Base-by-base conservation (phyloP, 192 early-diverging fungal genomes). In the Backusella macrospora region DNA sequence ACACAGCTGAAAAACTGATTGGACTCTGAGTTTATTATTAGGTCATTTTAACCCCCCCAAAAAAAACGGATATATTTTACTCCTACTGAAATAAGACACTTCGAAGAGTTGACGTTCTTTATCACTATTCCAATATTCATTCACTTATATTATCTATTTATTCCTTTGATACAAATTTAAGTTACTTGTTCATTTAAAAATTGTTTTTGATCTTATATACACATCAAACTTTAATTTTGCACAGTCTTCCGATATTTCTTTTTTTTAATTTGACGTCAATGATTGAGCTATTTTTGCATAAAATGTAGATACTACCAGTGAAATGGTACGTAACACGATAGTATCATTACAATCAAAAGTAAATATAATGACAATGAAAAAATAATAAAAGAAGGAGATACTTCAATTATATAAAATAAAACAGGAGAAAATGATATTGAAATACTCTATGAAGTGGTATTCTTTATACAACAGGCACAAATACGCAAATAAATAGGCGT, bases 261-360 rank as follows among this genome's bases (percentile, higher is more conserved):
- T 3, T 59, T 59, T 21, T 26, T 26, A 10, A 12, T 59, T 26
- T 34, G 29, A 34, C 29, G 29, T 34, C 29, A 34, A 34, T 2
- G n/a, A 26, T 26, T 26, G 52, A 59, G 23, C 12, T 59, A 59
- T 26, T 59, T 59, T 59, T 59, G 52, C 52, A 59, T 59, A 59
- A 59, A 59, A 26, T 13, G 8, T 12, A 59, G 21, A 1, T 10
- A 21, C n/a, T 59, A 12, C 26, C 52, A 12, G 21, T 59, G 26
- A 26, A 26, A 4, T 12, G 13, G 6, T 0, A 26, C 4, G 52
- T 59, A 0, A 8, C 21, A 59, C 52, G 26, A 59, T 59, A 21
- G 26, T 59, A 59, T 59, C 52, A 59, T 59, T 26, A 9, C 52
- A 9, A 12, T 59, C 26, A 7, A 3, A 59, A 23, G 4, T 10